Evolutionary conservation across 2,329 filamentous ascomycete species (phyloP), one percentile per base, ranked within the genome.

Genomic region (Xylaria polymorpha): DNA sequence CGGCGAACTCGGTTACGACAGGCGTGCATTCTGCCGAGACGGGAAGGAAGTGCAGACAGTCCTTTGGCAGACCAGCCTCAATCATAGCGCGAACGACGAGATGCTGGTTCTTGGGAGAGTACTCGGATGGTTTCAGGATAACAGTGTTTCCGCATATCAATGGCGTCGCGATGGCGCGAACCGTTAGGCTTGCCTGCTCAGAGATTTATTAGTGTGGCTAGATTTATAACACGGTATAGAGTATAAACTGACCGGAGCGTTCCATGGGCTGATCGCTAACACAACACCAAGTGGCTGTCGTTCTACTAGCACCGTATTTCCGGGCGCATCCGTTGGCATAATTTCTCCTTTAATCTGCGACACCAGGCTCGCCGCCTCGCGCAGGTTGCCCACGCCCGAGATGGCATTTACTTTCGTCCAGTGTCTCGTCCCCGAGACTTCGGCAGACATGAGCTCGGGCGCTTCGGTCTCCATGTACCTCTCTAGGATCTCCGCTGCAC

Each of bases 241-340:
- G 8, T 10, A 44, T 20, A 12, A 10, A n/a, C 61, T 39, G 37
- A 50, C 29, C 7, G 5, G 25, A 10, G 74, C 82, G 74, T 83
- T 94, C 93, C 94, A 97, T 9, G 94, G 92, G 4, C 91, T 92
- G 78, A 97, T 94, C 1, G 88, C 90, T 37, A 96, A 82, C 12
- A 94, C 85, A 6, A 96, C 93, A 1, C 94, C 94, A 74, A 88
- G 93, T 0, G 94, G 93, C 79, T 94, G 91, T 77, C 90, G 91
- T 71, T 71, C 66, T 9, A 90, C 80, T 3, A 97, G 81, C 68
- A 96, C 82, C 0, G 90, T 92, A 59, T 81, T 85, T n/a, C 85
- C 79, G 69, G 22, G 77, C 72, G 14, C 80, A 79, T 67, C 69
- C 2, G 67, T 56, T 20, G 82, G 77, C 53, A 74, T 75, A 4